Evolutionary conservation across 371 early-diverging fungal genomes (phyloP), one percentile per base, ranked within the genome.

Genomic region (Racocetra persica): DNA sequence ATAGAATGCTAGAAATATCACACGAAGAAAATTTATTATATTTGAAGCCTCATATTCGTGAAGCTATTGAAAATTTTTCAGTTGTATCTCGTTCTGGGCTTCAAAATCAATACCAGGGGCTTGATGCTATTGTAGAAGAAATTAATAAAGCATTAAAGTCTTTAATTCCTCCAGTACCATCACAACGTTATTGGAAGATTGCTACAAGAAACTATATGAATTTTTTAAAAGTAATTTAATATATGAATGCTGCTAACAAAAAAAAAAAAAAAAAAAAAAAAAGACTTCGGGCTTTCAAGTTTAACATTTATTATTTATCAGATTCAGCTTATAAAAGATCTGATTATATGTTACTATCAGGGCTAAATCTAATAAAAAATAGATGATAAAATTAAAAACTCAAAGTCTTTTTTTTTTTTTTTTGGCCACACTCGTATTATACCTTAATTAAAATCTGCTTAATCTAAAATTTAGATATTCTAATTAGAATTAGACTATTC

Each of bases 11-110:
- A 22, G 60, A 75, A 60, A 60, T 75, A 38, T 11, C 26, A 36
- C 4, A 75, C 32, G 60, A 75, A 75, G n/a, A 75, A 75, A 57
- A 75, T 59, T 4, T 41, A 38, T 10, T 59, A 60, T 22, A 60
- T 28, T 60, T 75, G 28, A 57, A 62, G 14, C 60, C 76, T 75
- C 8, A 75, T 36, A 60, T 75, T 75, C 24, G 41, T 45, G 60
- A 60, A 14, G 14, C 28, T 13, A 38, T 75, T 38, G 20, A 75
- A 75, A 26, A 75, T 59, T 49, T 13, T 49, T n/a, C 16, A 28
- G 76, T 75, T n/a, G 32, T 60, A 11, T 75, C 76, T 24, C 20
- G 26, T 28, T 75, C 60, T 32, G 32, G 32, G 32, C 32, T 32
- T 32, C 4, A 32, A 32, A 32, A 32, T 32, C 32, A 32, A 32